phyloP scores from a whole-genome alignment of 1,284 basidiomycete genomes.

The Microbotryum silenes-acaulis region DNA sequence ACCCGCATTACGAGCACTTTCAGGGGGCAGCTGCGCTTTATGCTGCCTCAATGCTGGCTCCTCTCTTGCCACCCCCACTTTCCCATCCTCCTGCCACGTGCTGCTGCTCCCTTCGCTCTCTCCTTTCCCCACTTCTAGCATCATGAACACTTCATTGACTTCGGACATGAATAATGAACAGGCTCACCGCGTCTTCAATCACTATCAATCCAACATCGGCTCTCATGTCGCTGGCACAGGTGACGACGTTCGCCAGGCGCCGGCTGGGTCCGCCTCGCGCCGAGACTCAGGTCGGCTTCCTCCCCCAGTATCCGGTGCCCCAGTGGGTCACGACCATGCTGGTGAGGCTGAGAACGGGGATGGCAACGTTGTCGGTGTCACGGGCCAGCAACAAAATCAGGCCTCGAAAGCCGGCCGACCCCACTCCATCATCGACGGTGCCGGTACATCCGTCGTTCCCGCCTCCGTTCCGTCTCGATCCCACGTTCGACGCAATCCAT shows the following conservation, averaged over 20 bases:
- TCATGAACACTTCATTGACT: background rate
- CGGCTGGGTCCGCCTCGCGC: background rate
- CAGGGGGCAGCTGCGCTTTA: too few relatives aligned
- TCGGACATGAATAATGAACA: background rate
- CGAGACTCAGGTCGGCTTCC: too few relatives aligned
- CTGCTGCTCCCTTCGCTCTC: too few relatives aligned
- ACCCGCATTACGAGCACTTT: too few relatives aligned
- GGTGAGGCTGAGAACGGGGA: background rate
- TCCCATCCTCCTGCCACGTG: too few relatives aligned
- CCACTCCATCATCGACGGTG: background rate
- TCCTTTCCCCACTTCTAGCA: too few relatives aligned
- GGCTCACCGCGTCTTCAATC: conserved; percentile 3
- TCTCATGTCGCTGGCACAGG: conserved; percentile 1
- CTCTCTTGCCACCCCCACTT: too few relatives aligned
- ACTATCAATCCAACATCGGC: background rate
- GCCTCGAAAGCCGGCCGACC: background rate
- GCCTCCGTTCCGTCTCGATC: background rate
- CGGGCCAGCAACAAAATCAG: too few relatives aligned
- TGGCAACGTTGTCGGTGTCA: too few relatives aligned
- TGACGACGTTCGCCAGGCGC: background rate
- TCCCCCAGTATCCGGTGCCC: background rate
- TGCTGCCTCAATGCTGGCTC: too few relatives aligned
- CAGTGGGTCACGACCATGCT: background rate
- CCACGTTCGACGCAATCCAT: background rate
- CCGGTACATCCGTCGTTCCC: background rate